phyloP scores from a whole-genome alignment of 352 stramenopile species.

The Globisporangium nagaii region DNA sequence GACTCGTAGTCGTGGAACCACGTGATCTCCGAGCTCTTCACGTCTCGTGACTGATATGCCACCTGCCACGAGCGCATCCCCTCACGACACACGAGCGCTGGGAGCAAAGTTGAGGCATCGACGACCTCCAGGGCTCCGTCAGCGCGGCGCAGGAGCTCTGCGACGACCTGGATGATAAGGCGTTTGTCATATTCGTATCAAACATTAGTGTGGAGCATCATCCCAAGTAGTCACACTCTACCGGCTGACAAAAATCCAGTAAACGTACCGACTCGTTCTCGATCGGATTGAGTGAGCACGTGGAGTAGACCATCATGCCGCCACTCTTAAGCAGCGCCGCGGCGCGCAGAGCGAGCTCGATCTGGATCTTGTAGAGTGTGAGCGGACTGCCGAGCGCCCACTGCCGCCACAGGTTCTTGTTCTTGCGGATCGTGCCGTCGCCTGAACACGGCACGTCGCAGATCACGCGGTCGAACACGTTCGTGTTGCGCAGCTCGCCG shows the following conservation, averaged over 20 bases:
- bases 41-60: conserved; percentile 54
- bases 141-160: conserved; percentile 87
- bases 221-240: not conserved
- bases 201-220: not conserved
- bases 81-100: conserved; percentile 36
- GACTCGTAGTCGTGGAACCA: conserved; percentile 58
- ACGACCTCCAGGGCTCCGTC: conserved; percentile 87
- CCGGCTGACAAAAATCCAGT: too few relatives aligned
- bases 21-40: conserved; percentile 20
- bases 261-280: conserved; percentile 92
- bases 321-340: conserved; percentile 87
- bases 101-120: conserved; percentile 54
- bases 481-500: conserved; percentile 24
- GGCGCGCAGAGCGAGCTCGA: conserved; percentile 89
- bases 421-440: conserved; percentile 98
- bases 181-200: not conserved
- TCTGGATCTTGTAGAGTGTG: conserved; percentile 90
- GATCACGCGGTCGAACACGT: conserved; percentile 95
- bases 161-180: conserved; percentile 69
- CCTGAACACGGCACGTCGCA: conserved; percentile 98
- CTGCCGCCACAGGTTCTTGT: conserved; percentile 87
- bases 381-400: conserved; percentile 87
- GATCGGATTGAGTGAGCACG: conserved; percentile 97
- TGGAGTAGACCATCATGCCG: conserved; percentile 93
- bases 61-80: conserved; percentile 57